Conservation (phyloP, 306 rosid genomes). For the Purshia tridentata region DNA sequence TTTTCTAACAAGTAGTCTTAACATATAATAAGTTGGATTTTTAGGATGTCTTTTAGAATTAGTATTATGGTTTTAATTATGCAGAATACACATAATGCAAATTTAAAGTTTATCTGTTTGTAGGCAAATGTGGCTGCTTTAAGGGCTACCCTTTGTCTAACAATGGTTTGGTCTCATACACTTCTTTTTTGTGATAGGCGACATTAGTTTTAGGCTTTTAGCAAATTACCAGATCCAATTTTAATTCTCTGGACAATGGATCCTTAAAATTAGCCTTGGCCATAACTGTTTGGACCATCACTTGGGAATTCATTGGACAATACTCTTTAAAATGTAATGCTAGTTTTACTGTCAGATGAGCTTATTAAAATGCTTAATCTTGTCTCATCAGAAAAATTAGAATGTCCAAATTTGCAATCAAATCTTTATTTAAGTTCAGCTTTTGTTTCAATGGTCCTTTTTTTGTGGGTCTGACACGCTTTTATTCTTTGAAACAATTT, state of each 20-base stretch:
- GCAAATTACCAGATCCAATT: neutral
- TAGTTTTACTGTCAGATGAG: neutral
- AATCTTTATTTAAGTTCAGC: neutral
- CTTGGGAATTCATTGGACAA: constrained; percentile 4
- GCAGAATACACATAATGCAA: neutral
- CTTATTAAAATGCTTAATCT: neutral
- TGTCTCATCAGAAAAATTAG: too few relatives aligned
- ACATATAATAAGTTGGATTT: neutral
- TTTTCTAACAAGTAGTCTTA: neutral
- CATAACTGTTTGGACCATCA: neutral
- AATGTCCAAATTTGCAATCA: neutral
- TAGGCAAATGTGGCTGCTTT: neutral
- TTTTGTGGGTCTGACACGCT: neutral
- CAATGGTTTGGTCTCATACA: neutral
- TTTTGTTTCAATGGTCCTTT: neutral
- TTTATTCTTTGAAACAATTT: neutral
- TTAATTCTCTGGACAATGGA: neutral
- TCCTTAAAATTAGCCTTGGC: neutral
- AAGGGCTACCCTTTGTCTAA: neutral
- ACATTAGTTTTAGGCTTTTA: neutral
- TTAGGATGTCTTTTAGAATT: neutral
- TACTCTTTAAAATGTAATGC: neutral
- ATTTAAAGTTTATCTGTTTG: neutral
- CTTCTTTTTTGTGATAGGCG: neutral
- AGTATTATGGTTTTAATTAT: neutral